A percentile compares a stretch with the other conserved stretches of the same genome.
Conservation (phyloP, 768 basidiomycete species). For the Pulveroboletus sp. region DNA sequence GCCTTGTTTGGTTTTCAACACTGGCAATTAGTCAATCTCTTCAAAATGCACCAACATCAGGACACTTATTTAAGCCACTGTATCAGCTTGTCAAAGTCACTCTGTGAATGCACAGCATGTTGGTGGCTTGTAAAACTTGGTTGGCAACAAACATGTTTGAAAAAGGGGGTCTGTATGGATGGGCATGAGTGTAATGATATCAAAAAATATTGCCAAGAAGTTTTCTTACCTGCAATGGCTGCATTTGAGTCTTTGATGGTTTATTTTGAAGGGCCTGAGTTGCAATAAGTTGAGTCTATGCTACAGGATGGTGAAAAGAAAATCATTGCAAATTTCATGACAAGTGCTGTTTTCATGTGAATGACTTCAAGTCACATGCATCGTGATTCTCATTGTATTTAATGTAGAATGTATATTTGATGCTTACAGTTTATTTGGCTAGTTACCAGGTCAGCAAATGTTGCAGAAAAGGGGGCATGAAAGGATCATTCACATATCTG, state of each 20-base stretch:
- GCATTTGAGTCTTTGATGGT: slow-evolving; percentile 20
- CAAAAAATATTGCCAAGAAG: slow-evolving; percentile 9
- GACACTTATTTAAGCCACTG: too few species aligned
- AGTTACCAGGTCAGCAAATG: slow-evolving; percentile 6
- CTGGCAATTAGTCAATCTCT: too few species aligned
- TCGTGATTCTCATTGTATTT: too few species aligned
- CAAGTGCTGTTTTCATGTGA: slow-evolving; percentile 16
- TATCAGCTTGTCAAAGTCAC: slow-evolving; percentile 9
- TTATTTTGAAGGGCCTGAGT: slow-evolving; percentile 18
- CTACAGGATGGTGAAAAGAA: slow-evolving; percentile 13
- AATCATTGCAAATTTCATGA: slow-evolving; percentile 9
- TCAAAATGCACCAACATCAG: too few species aligned
- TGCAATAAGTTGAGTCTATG: slow-evolving; percentile 14
- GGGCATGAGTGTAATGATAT: slow-evolving; percentile 13
- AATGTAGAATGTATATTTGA: too few species aligned
- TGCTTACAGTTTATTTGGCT: slow-evolving; percentile 9
- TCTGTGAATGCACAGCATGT: not conserved
- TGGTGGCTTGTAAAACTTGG: slow-evolving; percentile 15
- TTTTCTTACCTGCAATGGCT: slow-evolving; percentile 13
- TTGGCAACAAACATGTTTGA: not conserved
- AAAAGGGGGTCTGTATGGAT: slow-evolving; percentile 19
- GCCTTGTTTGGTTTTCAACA: too few species aligned
- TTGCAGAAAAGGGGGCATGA: slow-evolving; percentile 28
- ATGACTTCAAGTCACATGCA: slow-evolving; percentile 29
- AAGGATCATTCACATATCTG: slow-evolving; percentile 41